Percentiles rank a stretch among this genome's conserved stretches.
Conservation (phyloP, 1,139 yeast genomes). For the Diutina mesorugosa region DNA sequence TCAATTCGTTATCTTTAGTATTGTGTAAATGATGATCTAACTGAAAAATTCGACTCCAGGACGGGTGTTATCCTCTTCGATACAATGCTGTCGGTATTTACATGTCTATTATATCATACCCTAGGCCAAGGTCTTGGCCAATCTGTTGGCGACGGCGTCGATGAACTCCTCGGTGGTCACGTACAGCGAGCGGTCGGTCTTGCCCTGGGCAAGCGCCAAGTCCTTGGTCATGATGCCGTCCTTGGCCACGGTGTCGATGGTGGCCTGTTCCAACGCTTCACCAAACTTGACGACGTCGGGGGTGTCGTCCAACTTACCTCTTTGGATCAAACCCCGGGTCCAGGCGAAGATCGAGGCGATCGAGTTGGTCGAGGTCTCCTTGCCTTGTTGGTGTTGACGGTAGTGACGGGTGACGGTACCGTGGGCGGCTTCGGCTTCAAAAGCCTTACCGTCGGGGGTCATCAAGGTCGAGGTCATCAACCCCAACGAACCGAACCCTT, state of each 20-base stretch:
- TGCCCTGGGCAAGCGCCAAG: slow-evolving; percentile 78
- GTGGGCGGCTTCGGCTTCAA: slow-evolving; percentile 95
- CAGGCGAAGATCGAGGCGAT: slow-evolving; percentile 97
- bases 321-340: slow-evolving; percentile 85
- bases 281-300: slow-evolving; percentile 79
- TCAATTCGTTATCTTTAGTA: too few species aligned
- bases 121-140: slow-evolving; percentile 9
- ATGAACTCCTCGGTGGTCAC: slow-evolving; percentile 88
- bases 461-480: slow-evolving; percentile 90
- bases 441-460: slow-evolving; percentile 92
- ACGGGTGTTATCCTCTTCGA: neutral
- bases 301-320: slow-evolving; percentile 80
- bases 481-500: slow-evolving; percentile 93
- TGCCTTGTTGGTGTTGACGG: slow-evolving; percentile 90
- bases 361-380: slow-evolving; percentile 95
- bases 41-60: too few species aligned
- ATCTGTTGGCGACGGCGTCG: slow-evolving; percentile 50
- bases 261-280: slow-evolving; percentile 64
- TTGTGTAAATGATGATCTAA: too few species aligned
- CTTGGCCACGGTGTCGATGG: slow-evolving; percentile 70
- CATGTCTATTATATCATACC: neutral
- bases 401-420: slow-evolving; percentile 96
- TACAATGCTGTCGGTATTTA: neutral
- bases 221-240: slow-evolving; percentile 95
- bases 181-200: slow-evolving; percentile 65